A percentile compares a stretch with the other conserved stretches of the same genome.
Evolutionary conservation across 1,139 yeast genomes (phyloP).

Genomic region (Suhomyces atakaporum): DNA sequence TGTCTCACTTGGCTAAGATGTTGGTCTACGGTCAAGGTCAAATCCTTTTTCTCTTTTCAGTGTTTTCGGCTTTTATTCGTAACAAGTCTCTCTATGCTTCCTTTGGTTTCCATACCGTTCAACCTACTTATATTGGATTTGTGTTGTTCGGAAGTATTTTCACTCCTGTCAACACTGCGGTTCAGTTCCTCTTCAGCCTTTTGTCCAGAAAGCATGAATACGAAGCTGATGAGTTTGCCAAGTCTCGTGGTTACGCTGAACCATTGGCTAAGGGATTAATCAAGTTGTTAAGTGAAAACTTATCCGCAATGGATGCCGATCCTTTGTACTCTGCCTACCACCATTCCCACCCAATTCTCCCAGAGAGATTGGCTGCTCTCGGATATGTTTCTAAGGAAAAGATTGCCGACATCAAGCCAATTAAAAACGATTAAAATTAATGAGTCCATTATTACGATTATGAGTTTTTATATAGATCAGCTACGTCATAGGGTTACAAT

Average conservation of each 20-base stretch:
- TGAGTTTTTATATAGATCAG: too few relatives aligned
- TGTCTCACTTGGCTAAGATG: slow-evolving; percentile 78
- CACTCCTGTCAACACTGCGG: slow-evolving; percentile 71
- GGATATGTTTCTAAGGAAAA: slow-evolving; percentile 51
- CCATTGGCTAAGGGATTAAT: slow-evolving; percentile 74
- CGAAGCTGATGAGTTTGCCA: slow-evolving; percentile 90
- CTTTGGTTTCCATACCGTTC: slow-evolving; percentile 67
- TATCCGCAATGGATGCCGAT: slow-evolving; percentile 84
- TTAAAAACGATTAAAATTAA: slow-evolving; percentile 12
- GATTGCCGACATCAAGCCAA: slow-evolving; percentile 22
- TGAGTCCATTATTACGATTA: too few relatives aligned
- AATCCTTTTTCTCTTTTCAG: slow-evolving; percentile 61
- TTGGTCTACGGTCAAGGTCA: slow-evolving; percentile 65
- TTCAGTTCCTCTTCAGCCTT: slow-evolving; percentile 67
- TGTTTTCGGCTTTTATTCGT: slow-evolving; percentile 77
- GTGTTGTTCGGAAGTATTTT: slow-evolving; percentile 71
- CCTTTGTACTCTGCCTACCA: slow-evolving; percentile 87
- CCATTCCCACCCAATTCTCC: slow-evolving; percentile 85
- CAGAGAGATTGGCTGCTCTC: slow-evolving; percentile 82
- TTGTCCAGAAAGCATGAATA: slow-evolving; percentile 85
- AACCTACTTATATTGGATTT: slow-evolving; percentile 82
- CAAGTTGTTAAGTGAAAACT: slow-evolving; percentile 74
- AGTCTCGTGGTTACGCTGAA: slow-evolving; percentile 65
- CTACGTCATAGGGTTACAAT: too few relatives aligned
- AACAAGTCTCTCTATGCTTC: slow-evolving; percentile 75